A percentile compares a stretch with the other conserved stretches of the same genome.
These are phyloP conservation scores for Huntiella savannae DNA, from an alignment of 2,329 filamentous ascomycete species.

Conservation along the genomic window DNA sequence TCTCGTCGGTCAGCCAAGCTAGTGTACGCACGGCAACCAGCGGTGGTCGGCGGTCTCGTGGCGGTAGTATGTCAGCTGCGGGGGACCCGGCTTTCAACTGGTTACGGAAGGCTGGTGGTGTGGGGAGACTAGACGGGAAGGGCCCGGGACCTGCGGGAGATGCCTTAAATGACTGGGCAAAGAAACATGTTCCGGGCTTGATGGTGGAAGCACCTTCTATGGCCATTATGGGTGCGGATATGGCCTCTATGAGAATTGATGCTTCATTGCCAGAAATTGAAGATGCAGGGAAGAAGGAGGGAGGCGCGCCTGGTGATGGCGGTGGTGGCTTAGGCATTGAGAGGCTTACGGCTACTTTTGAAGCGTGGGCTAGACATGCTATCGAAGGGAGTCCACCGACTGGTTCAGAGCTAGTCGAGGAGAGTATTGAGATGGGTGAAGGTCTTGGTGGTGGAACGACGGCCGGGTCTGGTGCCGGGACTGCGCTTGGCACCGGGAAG, in stretches of 20 bases:
- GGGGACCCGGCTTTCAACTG: constrained; percentile 30
- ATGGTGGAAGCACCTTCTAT: constrained; percentile 51
- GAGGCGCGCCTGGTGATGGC: constrained; percentile 13
- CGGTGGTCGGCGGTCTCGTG: constrained; percentile 2
- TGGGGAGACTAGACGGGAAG: constrained; percentile 61
- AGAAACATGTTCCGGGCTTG: constrained; percentile 63
- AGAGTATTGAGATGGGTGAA: constrained; percentile 56
- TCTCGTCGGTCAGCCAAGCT: not conserved
- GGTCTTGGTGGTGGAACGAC: constrained; percentile 33
- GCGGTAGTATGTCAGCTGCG: not conserved
- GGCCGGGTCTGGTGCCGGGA: constrained; percentile 8
- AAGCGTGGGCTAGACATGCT: constrained; percentile 76
- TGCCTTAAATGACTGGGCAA: constrained; percentile 65
- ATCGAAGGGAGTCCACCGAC: constrained; percentile 28
- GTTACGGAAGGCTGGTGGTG: constrained; percentile 70
- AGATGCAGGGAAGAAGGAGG: constrained; percentile 13
- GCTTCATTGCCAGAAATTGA: too few species aligned
- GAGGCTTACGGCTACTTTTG: constrained; percentile 69
- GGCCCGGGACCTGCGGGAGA: constrained; percentile 70
- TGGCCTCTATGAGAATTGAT: constrained; percentile 35
- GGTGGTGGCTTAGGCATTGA: constrained; percentile 33
- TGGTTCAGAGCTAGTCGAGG: constrained; percentile 22
- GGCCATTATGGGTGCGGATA: constrained; percentile 43
- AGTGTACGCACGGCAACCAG: not conserved
- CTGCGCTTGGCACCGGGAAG: not conserved